These are phyloP conservation scores for Xylaria sp. DNA, from an alignment of 2,329 filamentous ascomycete species.

Conservation along the genomic window DNA sequence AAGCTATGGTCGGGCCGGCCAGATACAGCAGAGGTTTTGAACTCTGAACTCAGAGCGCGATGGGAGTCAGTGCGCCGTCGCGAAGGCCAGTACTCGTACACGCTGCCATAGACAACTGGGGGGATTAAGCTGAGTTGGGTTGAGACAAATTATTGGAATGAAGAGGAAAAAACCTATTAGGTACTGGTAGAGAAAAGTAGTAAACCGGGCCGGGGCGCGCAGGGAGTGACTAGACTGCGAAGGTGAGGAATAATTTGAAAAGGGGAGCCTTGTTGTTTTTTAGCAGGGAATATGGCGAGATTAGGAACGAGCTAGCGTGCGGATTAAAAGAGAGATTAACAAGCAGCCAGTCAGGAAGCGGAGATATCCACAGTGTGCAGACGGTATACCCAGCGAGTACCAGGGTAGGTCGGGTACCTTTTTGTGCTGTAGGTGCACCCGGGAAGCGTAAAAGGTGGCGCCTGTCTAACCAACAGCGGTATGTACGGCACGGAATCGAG, in stretches of 20 bases:
- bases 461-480: no score
- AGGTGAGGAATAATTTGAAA: slow-evolving; percentile 31
- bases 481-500: no score
- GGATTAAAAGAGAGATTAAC: slow-evolving; percentile 19
- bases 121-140: slow-evolving; percentile 3
- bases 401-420: no score
- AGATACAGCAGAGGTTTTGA: slow-evolving; percentile 20
- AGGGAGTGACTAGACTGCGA: slow-evolving; percentile 21
- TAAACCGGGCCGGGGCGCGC: slow-evolving; percentile 16
- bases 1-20: slow-evolving; percentile 18
- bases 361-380: slow-evolving; percentile 10
- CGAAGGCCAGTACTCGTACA: slow-evolving; percentile 11
- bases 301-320: slow-evolving; percentile 24
- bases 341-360: slow-evolving; percentile 24
- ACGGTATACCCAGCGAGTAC: not conserved
- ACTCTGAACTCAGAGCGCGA: slow-evolving; percentile 16
- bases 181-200: slow-evolving; percentile 20
- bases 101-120: slow-evolving; percentile 19
- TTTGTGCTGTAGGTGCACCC: no score
- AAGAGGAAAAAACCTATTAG: slow-evolving; percentile 14
- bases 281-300: slow-evolving; percentile 21
- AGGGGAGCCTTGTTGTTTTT: slow-evolving; percentile 32
- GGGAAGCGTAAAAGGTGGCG: no score
- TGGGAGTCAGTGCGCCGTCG: slow-evolving; percentile 21
- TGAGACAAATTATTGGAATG: slow-evolving; percentile 18